These are phyloP conservation scores for Botrytis hyacinthi DNA, from an alignment of 2,329 filamentous ascomycete species.

Conservation along the genomic window DNA sequence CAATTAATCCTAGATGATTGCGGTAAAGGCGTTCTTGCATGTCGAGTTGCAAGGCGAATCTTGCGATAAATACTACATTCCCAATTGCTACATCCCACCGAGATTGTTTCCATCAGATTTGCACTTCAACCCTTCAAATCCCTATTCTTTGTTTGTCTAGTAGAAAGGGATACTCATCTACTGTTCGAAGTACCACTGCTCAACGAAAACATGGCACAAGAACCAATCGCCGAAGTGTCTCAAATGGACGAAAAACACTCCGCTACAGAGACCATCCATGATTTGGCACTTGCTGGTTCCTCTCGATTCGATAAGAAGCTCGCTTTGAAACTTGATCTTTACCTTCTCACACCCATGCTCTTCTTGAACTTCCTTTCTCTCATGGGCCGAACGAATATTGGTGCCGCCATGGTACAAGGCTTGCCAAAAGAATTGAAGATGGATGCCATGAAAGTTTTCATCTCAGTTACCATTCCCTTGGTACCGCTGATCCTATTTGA, in stretches of 20 bases:
- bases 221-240: not conserved
- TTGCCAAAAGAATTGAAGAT: constrained; percentile 33
- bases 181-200: not conserved
- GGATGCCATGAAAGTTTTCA: constrained; percentile 31
- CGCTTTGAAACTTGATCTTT: constrained; percentile 21
- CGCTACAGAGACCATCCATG: not conserved
- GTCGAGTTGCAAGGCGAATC: not conserved
- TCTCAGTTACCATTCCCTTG: constrained; percentile 43
- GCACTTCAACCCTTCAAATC: not conserved
- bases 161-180: not conserved
- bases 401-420: constrained; percentile 25
- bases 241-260: constrained; percentile 12
- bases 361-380: constrained; percentile 35
- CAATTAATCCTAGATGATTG: not conserved
- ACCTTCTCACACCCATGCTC: constrained; percentile 33
- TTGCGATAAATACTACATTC: constrained; percentile 1
- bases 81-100: not conserved
- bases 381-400: constrained; percentile 24
- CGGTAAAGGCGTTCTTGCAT: constrained; percentile 8
- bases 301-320: constrained; percentile 20
- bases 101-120: not conserved
- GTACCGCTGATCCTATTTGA: constrained; percentile 42
- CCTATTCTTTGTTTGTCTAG: not conserved
- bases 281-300: not conserved
- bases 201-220: not conserved